Base-by-base conservation (phyloP, 306 rosid species). In the Albizia julibrissin region DNA sequence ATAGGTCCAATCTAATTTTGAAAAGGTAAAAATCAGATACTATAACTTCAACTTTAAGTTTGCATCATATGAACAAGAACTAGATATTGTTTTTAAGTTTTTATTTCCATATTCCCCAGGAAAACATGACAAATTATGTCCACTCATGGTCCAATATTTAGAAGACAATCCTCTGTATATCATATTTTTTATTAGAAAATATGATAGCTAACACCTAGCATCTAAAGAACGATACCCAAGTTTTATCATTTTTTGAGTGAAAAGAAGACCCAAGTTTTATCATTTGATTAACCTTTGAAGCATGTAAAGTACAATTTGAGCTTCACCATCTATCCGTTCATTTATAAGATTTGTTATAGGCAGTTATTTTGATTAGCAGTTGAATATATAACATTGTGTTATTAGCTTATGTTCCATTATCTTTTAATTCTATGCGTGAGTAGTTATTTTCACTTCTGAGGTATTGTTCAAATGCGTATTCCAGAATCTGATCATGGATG, bases 1-100 rank as follows among this genome's bases (percentile, higher is more conserved):
- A 33, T 98, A 87, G 88, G 84, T 92, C 88, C 96, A 91, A 73
- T 91, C 90, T 79, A 80, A 80, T 61, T 90, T 95, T 49, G 94
- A 92, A 85, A 95, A 92, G 98, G 99, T 92, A 87, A 87, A 37
- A 72, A 58, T 79, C 70, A 40, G 22, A 77, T 69, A 14, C 70
- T 52, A 37, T 73, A 34, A 79, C 75, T 69, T 69, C 74, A 70
- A 42, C 54, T 84, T 50, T 59, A 54, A 39, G 46, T 78, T 64
- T 39, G 62, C 24, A 44, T 78, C 54, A 67, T 77, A 69, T 14
- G 37, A 2, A 66, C 22, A 33, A 6, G 43, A 66, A 6, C 3
- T 66, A 15, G 71, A 6, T 66, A 66, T 13, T 15, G 42, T 33
- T 66, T 27, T 66, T 15, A 18, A 16, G 42, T 31, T 11, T 66